Evolutionary conservation across 2,329 filamentous ascomycete genomes (phyloP).

Genomic region (Graphilbum ipis-grandicollis): DNA sequence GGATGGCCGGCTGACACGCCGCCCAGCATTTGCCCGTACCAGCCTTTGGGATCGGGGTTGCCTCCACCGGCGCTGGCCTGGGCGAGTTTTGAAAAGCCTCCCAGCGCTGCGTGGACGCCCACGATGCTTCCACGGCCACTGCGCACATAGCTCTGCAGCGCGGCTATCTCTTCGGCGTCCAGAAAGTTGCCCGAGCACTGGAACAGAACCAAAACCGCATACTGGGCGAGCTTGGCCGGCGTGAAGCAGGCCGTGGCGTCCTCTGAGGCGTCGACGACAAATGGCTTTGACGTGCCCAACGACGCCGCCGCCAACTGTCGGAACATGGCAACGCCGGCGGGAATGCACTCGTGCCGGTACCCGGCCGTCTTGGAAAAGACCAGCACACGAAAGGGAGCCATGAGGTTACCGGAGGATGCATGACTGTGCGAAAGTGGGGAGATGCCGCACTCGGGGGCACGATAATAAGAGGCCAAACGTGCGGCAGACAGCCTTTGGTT

Average conservation of each 20-base stretch:
- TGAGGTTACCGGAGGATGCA: too few relatives aligned
- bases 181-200: slow-evolving; percentile 22
- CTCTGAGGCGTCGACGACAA: slow-evolving; percentile 18
- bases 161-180: slow-evolving; percentile 14
- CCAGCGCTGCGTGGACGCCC: slow-evolving; percentile 21
- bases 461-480: too few relatives aligned
- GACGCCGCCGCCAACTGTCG: slow-evolving; percentile 13
- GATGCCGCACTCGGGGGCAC: too few relatives aligned
- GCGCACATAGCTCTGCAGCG: slow-evolving; percentile 16
- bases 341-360: slow-evolving; percentile 22
- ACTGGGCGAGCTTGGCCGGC: slow-evolving; percentile 13
- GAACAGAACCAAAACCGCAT: slow-evolving; percentile 20
- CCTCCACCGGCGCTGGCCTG: not conserved
- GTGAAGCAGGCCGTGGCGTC: slow-evolving; percentile 17
- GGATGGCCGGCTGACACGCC: slow-evolving; percentile 21
- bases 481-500: too few relatives aligned
- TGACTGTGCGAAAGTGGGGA: too few relatives aligned
- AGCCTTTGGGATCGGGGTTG: slow-evolving; percentile 11
- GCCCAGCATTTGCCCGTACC: slow-evolving; percentile 21
- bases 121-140: slow-evolving; percentile 19
- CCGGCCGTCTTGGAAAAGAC: slow-evolving; percentile 21
- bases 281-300: slow-evolving; percentile 9
- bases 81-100: slow-evolving; percentile 12
- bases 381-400: slow-evolving; percentile 15
- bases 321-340: slow-evolving; percentile 17